Conservation (phyloP, 495 filamentous ascomycete species). For the Penicillium simplicissimum region DNA sequence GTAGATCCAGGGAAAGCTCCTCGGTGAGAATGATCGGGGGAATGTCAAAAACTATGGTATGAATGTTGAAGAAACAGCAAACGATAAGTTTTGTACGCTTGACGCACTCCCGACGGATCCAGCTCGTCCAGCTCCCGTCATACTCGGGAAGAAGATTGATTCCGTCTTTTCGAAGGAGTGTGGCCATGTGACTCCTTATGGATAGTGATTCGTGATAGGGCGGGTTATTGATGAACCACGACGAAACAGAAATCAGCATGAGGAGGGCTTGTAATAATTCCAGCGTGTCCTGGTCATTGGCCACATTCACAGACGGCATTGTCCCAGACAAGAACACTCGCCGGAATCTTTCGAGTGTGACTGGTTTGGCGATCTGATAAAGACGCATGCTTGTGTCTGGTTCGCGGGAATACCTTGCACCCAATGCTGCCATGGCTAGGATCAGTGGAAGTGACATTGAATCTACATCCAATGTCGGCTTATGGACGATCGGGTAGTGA, state of each 20-base stretch:
- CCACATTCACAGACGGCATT: conserved; percentile 18
- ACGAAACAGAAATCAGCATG: conserved; percentile 36
- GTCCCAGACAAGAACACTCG: conserved; percentile 32
- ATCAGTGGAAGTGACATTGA: conserved; percentile 59
- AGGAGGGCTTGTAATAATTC: conserved; percentile 38
- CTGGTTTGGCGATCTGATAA: conserved; percentile 45
- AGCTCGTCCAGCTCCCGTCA: conserved; percentile 48
- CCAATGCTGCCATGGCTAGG: conserved; percentile 63
- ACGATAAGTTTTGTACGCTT: conserved; percentile 51
- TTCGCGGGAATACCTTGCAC: conserved; percentile 61
- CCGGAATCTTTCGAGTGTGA: conserved; percentile 42
- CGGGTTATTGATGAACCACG: conserved; percentile 41
- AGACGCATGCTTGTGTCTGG: conserved; percentile 48
- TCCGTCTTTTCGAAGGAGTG: conserved; percentile 35
- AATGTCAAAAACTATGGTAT: conserved; percentile 51
- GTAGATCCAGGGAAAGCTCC: conserved; percentile 61
- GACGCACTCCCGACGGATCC: conserved; percentile 46
- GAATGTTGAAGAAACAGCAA: conserved; percentile 52
- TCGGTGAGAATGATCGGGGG: conserved; percentile 59
- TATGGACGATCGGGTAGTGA: conserved; percentile 68
- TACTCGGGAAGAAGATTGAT: conserved; percentile 35
- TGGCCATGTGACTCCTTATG: conserved; percentile 38
- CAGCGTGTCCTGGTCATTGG: conserved; percentile 31
- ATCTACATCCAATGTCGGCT: conserved; percentile 59
- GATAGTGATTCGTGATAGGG: conserved; percentile 38